These are phyloP conservation scores for Ogataea paraovalis DNA, from an alignment of 805 yeast species.

Conservation along the genomic window DNA sequence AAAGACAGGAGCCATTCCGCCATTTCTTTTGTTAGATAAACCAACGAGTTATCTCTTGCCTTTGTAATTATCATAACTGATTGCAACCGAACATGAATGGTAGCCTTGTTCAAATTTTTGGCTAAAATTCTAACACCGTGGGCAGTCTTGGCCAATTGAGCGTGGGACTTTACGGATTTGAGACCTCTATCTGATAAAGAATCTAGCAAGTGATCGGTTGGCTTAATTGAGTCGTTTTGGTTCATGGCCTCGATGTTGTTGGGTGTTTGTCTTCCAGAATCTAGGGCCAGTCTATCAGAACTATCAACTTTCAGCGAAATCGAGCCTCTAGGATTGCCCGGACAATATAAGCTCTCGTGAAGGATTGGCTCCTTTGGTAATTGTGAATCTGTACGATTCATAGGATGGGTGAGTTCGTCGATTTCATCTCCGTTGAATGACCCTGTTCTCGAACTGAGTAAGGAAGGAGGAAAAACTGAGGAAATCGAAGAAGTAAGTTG, in stretches of 20 bases:
- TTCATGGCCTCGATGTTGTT: neutral
- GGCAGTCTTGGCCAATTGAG: slow-evolving; percentile 75
- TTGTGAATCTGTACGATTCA: slow-evolving; percentile 18
- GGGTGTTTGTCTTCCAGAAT: slow-evolving; percentile 6
- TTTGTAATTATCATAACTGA: slow-evolving; percentile 84
- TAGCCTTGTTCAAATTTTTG: slow-evolving; percentile 66
- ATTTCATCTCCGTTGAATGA: neutral
- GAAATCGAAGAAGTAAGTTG: neutral
- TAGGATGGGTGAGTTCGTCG: neutral
- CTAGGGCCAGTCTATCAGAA: slow-evolving; percentile 7
- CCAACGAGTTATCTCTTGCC: slow-evolving; percentile 77
- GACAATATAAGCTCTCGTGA: slow-evolving; percentile 26
- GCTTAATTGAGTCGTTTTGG: slow-evolving; percentile 1
- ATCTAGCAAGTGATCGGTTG: slow-evolving; percentile 18
- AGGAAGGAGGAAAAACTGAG: neutral
- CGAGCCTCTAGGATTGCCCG: slow-evolving; percentile 20
- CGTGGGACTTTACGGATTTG: slow-evolving; percentile 60
- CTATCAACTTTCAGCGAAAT: slow-evolving; percentile 21
- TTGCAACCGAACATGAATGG: slow-evolving; percentile 63
- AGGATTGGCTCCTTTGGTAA: slow-evolving; percentile 27
- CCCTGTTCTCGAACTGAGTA: neutral
- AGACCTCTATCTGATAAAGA: slow-evolving; percentile 38
- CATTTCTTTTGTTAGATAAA: slow-evolving; percentile 71
- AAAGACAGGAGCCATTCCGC: slow-evolving; percentile 66
- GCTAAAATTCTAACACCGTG: slow-evolving; percentile 75